phyloP scores from a whole-genome alignment of 495 filamentous ascomycete species.

The Podospora pseudoanserina region DNA sequence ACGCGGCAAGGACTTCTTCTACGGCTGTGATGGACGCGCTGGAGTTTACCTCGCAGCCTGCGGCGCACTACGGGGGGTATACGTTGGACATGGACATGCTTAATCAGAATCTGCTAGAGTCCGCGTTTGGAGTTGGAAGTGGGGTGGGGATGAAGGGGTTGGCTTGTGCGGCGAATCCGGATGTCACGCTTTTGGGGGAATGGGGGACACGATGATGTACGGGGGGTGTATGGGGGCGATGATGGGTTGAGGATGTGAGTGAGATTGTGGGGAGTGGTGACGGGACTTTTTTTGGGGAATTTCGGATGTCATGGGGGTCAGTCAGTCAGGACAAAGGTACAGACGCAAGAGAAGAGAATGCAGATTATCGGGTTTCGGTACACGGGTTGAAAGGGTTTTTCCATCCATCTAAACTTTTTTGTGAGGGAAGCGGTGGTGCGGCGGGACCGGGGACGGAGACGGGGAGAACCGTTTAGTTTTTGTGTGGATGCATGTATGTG shows the following conservation, averaged over 20 bases:
- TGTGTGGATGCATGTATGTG: neutral
- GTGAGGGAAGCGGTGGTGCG: neutral
- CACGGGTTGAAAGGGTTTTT: neutral
- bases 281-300: too few species aligned
- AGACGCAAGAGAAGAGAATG: neutral
- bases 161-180: slow-evolving; percentile 35
- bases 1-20: neutral
- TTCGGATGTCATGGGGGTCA: neutral
- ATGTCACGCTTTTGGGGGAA: slow-evolving; percentile 44
- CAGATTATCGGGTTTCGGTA: neutral
- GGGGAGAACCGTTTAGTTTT: neutral
- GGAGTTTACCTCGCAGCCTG: slow-evolving; percentile 24
- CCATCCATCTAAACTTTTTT: neutral
- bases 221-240: neutral
- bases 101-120: slow-evolving; percentile 42
- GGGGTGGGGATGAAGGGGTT: slow-evolving; percentile 38
- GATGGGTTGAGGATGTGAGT: neutral
- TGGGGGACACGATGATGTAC: slow-evolving; percentile 48
- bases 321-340: neutral
- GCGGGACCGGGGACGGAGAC: neutral
- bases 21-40: neutral
- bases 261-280: neutral
- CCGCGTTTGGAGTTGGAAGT: slow-evolving; percentile 47
- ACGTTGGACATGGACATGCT: slow-evolving; percentile 43
- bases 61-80: slow-evolving; percentile 23